A percentile compares a stretch with the other conserved stretches of the same genome.
Evolutionary conservation across 306 rosid species (phyloP).

Genomic region (Glycine soja): DNA sequence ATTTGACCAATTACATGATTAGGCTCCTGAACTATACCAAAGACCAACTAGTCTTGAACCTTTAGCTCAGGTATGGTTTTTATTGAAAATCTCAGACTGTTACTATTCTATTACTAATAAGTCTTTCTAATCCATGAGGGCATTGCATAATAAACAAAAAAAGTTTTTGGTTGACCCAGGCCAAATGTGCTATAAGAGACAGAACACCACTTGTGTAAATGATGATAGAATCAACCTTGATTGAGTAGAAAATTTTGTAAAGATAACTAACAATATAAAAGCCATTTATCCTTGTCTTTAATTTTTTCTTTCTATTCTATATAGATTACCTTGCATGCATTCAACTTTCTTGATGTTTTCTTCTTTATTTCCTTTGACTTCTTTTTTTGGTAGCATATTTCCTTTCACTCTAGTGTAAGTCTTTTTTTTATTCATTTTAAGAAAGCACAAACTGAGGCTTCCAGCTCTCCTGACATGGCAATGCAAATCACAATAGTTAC

Average conservation of each 20-base stretch:
- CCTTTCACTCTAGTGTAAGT: no score
- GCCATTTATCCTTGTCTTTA: no score
- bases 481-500: no score
- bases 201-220: neutral
- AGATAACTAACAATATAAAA: no score
- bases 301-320: no score
- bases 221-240: neutral
- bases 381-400: no score
- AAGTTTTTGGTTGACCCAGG: neutral
- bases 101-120: neutral
- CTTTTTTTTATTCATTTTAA: no score
- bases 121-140: neutral
- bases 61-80: neutral
- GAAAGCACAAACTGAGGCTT: no score
- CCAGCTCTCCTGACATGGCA: no score
- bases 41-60: constrained; percentile 7
- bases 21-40: neutral
- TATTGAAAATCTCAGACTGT: neutral
- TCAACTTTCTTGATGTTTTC: no score
- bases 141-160: neutral
- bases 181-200: neutral
- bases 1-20: neutral
- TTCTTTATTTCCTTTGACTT: no score
- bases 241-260: neutral
- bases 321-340: no score